Evolutionary conservation across 306 rosid genomes (phyloP).

Genomic region (Sicyos edulis): DNA sequence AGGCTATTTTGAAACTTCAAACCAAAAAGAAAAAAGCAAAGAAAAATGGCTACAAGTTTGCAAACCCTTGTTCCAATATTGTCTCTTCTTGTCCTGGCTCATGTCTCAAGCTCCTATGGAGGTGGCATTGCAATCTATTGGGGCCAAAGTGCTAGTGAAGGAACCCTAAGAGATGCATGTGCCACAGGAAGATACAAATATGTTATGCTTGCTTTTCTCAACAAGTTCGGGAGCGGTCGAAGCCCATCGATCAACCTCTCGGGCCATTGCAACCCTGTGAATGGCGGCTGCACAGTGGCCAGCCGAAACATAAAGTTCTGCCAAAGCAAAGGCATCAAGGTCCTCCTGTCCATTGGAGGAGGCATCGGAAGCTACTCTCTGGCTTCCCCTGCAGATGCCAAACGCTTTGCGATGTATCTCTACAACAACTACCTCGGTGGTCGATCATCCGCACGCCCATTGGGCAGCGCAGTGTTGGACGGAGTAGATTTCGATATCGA

Average conservation of each 20-base stretch:
- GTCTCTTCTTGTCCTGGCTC: constrained; percentile 22
- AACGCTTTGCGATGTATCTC: constrained; percentile 34
- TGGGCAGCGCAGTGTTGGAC: constrained; percentile 60
- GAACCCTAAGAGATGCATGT: constrained; percentile 56
- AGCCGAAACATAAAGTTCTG: constrained; percentile 41
- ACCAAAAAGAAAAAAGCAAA: not conserved
- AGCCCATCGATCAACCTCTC: constrained; percentile 60
- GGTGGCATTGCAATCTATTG: constrained; percentile 64
- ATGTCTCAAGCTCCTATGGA: constrained; percentile 24
- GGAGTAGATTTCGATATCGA: constrained; percentile 77
- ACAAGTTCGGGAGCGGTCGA: constrained; percentile 32
- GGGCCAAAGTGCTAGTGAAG: constrained; percentile 66
- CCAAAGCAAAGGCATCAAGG: constrained; percentile 52
- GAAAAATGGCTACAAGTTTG: constrained; percentile 26
- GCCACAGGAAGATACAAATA: constrained; percentile 44
- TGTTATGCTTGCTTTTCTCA: constrained; percentile 45
- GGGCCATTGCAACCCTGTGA: constrained; percentile 54
- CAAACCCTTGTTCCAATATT: constrained; percentile 13
- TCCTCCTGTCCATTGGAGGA: constrained; percentile 63
- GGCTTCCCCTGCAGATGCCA: constrained; percentile 43
- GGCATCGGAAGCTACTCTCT: constrained; percentile 49
- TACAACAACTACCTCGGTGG: constrained; percentile 77
- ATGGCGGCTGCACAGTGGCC: constrained; percentile 35
- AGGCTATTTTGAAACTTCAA: not conserved
- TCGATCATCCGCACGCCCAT: constrained; percentile 45